Percentiles rank a stretch among this genome's conserved stretches.
These are phyloP conservation scores for Mercurialis annua DNA, from an alignment of 345 rosid species.

Conservation along the genomic window DNA sequence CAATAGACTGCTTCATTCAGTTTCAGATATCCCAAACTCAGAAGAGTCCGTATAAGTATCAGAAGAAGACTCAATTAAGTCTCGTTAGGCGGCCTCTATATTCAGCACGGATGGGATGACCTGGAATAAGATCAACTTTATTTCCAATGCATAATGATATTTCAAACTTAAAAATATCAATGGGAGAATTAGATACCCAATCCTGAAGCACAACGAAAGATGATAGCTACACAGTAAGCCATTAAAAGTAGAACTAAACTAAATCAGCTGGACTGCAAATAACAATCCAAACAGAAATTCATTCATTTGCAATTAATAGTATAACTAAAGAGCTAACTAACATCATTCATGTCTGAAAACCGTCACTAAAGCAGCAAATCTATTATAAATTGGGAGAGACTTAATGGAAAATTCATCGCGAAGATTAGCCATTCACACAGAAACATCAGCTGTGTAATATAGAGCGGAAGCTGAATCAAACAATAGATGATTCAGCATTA, in stretches of 20 bases:
- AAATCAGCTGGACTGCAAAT: background rate
- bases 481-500: too few species aligned
- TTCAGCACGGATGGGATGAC: slow-evolving; percentile 77
- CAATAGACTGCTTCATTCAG: slow-evolving; percentile 67
- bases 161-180: slow-evolving; percentile 56
- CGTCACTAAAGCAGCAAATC: slow-evolving; percentile 70
- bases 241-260: background rate
- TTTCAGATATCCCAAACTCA: slow-evolving; percentile 63
- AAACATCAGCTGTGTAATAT: slow-evolving; percentile 84
- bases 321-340: slow-evolving; percentile 20
- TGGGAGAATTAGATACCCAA: slow-evolving; percentile 51
- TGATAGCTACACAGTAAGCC: slow-evolving; percentile 48
- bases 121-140: slow-evolving; percentile 27
- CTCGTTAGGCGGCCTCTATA: slow-evolving; percentile 54
- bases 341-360: slow-evolving; percentile 77
- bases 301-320: too few species aligned
- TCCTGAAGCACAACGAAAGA: slow-evolving; percentile 60
- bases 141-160: slow-evolving; percentile 23
- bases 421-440: slow-evolving; percentile 72
- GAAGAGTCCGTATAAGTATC: slow-evolving; percentile 20
- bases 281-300: too few species aligned
- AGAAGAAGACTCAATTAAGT: slow-evolving; percentile 30
- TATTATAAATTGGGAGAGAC: slow-evolving; percentile 38
- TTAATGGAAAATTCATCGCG: slow-evolving; percentile 43
- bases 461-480: slow-evolving; percentile 1